Evolutionary conservation across 176 grass and related monocot species (phyloP).

Genomic region (Tillandsia leiboldiana): DNA sequence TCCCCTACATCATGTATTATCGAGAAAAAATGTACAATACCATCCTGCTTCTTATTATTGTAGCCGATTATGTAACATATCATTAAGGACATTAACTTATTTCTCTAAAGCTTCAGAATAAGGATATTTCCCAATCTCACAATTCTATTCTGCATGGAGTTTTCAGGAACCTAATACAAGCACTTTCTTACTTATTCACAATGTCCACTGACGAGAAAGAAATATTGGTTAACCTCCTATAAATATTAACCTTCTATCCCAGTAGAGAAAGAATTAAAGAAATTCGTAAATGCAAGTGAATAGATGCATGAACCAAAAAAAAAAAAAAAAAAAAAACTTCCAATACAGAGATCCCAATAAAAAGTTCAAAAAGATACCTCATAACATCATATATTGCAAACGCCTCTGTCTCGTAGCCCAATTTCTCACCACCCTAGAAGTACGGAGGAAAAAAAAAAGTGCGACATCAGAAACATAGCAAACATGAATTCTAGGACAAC

Average conservation of each 20-base stretch:
- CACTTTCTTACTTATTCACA: too few species aligned
- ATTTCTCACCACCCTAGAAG: conserved; percentile 67
- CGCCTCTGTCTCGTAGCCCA: conserved; percentile 93
- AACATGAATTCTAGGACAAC: conserved; percentile 21
- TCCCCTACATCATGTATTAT: too few species aligned
- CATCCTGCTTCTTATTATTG: too few species aligned
- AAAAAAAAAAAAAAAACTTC: background rate
- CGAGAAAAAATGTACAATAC: too few species aligned
- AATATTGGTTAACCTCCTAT: too few species aligned
- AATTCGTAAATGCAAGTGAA: background rate
- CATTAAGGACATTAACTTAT: too few species aligned
- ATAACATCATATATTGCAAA: conserved; percentile 88
- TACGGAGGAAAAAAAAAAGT: conserved; percentile 3
- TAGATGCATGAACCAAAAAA: background rate
- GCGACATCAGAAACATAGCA: background rate
- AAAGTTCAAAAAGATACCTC: conserved; percentile 39
- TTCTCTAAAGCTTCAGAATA: too few species aligned
- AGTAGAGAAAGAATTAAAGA: background rate
- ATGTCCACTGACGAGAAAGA: too few species aligned
- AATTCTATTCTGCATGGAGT: too few species aligned
- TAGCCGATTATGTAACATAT: too few species aligned
- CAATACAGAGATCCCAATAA: conserved; percentile 9
- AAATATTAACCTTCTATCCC: background rate
- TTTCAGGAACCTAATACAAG: too few species aligned
- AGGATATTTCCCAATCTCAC: too few species aligned